Conservation (phyloP, 1,139 yeast genomes). For the Suhomyces coccinellae region DNA sequence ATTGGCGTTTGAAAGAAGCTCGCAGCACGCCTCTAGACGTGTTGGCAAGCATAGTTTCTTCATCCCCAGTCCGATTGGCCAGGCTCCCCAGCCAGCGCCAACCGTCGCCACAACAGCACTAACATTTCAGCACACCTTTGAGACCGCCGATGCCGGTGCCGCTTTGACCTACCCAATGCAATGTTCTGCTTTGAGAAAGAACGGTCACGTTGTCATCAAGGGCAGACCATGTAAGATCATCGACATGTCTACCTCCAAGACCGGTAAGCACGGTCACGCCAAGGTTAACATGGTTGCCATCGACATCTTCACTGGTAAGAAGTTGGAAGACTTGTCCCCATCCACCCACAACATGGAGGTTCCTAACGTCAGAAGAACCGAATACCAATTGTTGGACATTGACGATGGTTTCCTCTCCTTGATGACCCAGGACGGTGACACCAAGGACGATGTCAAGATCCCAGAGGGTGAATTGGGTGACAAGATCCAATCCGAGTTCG, state of each 20-base stretch:
- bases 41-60: neutral
- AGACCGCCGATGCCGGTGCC: slow-evolving; percentile 99
- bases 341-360: slow-evolving; percentile 99
- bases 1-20: neutral
- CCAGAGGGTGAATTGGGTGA: slow-evolving; percentile 99
- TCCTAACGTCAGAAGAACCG: slow-evolving; percentile 94
- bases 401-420: slow-evolving; percentile 97
- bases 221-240: slow-evolving; percentile 99
- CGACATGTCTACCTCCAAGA: slow-evolving; percentile 99
- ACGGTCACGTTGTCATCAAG: slow-evolving; percentile 98
- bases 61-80: no score
- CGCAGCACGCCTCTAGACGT: neutral
- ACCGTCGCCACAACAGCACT: slow-evolving; percentile 21
- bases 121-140: slow-evolving; percentile 77
- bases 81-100: neutral
- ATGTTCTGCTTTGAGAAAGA: slow-evolving; percentile 99
- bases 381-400: slow-evolving; percentile 95
- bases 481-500: slow-evolving; percentile 85
- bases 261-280: slow-evolving; percentile 99
- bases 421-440: slow-evolving; percentile 96
- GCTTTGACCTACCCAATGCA: slow-evolving; percentile 98
- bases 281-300: slow-evolving; percentile 99
- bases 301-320: slow-evolving; percentile 98
- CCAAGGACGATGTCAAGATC: slow-evolving; percentile 98
- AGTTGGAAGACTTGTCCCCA: slow-evolving; percentile 99